Evolutionary conservation across 1,139 yeast genomes (phyloP).

Genomic region (Taiozyma onychis): DNA sequence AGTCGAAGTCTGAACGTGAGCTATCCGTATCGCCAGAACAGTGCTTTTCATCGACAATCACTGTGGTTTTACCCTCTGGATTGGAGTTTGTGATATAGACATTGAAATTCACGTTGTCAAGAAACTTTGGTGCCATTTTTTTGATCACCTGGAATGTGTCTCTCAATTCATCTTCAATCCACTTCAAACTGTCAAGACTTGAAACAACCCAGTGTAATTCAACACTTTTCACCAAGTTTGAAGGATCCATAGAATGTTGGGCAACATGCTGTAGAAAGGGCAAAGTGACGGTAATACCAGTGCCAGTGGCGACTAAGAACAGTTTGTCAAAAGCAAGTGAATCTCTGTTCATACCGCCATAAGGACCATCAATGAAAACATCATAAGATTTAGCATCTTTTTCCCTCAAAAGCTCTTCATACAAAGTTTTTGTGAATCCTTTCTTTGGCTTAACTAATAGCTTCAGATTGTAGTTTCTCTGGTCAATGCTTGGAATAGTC

Average conservation of each 20-base stretch:
- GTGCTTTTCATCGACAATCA: neutral
- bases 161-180: conserved; percentile 41
- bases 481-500: conserved; percentile 29
- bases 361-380: conserved; percentile 57
- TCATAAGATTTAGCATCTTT: conserved; percentile 15
- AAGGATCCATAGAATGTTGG: conserved; percentile 2
- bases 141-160: conserved; percentile 9
- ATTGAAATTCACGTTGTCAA: conserved; percentile 8
- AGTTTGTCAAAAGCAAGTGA: conserved; percentile 44
- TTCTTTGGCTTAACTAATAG: conserved; percentile 44
- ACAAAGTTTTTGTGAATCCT: conserved; percentile 42
- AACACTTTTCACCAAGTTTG: conserved; percentile 24
- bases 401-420: conserved; percentile 20
- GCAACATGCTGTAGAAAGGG: conserved; percentile 34
- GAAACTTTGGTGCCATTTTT: conserved; percentile 2
- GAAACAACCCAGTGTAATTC: conserved; percentile 48
- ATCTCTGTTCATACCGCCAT: conserved; percentile 54
- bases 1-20: conserved; percentile 1
- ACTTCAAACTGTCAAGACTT: conserved; percentile 32
- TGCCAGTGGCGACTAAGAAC: conserved; percentile 41
- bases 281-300: conserved; percentile 51
- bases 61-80: conserved; percentile 1
- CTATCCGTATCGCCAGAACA: neutral
- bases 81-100: conserved; percentile 19
- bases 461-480: conserved; percentile 31